Evolutionary conservation across 257 asterid genomes (phyloP), one percentile per base, ranked within the genome.

Genomic region (Gentiana straminea): DNA sequence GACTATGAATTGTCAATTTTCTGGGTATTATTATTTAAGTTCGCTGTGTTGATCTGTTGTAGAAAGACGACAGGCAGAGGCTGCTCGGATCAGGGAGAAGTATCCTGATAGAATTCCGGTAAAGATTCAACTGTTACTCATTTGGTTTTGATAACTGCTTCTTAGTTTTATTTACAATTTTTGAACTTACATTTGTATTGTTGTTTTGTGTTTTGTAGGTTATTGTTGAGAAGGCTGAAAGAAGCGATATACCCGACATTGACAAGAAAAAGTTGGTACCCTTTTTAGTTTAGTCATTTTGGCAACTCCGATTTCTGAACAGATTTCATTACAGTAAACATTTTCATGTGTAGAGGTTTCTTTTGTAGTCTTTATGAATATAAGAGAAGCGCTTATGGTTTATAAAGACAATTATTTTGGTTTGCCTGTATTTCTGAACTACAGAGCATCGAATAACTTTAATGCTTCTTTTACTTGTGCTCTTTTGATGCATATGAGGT

Each of bases 41-140:
- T 41, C 9, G 9, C 9, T 41, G n/a, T 13, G 36, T 1, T 51
- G 63, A 45, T 34, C 37, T 43, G 43, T 6, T 49, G 9, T 7
- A 87, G 95, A 86, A 75, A 89, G 90, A 83, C 82, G 97, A 52
- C 97, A 86, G 63, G 93, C 94, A 13, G 98, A 89, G 75, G 95
- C 97, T 63, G 78, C 88, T 58, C 96, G 96, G 49, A 87, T 91
- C 69, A 79, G 97, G 77, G 98, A 91, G 81, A 91, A 91, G 79
- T 91, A 89, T 61, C 95, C 98, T 35, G 98, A 91, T 60, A 78
- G 98, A 81, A 91, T 91, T 57, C 98, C 96, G 69, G 98, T 91
- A 82, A 37, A 4, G 46, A 55, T 57, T 10, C 45, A 11, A 10
- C 47, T 41, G 8, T 32, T 60, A 64, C 38, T 15, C 41, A 52